Evolutionary conservation across 306 rosid genomes (phyloP).

Genomic region (Cicer chorassanicum): DNA sequence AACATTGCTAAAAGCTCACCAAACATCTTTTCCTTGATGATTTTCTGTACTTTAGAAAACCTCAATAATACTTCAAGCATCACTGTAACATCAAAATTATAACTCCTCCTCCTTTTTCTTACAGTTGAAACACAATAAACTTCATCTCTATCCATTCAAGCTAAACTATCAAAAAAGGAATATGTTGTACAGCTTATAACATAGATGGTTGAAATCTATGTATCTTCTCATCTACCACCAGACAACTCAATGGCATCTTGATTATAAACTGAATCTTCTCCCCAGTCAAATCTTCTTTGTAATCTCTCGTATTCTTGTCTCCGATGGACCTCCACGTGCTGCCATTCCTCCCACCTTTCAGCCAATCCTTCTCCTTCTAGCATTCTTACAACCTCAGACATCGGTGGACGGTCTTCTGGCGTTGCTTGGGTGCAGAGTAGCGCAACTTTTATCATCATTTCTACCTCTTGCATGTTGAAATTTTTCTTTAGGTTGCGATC

Average conservation of each 20-base stretch:
- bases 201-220: constrained; percentile 12
- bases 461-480: constrained; percentile 81
- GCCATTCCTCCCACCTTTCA: constrained; percentile 99
- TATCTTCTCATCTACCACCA: constrained; percentile 76
- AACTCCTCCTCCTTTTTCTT: constrained; percentile 15
- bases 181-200: constrained; percentile 29
- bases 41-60: neutral
- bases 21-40: constrained; percentile 26
- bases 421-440: constrained; percentile 93
- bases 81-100: constrained; percentile 28
- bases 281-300: constrained; percentile 97
- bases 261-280: constrained; percentile 86
- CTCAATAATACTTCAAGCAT: constrained; percentile 1
- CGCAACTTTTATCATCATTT: constrained; percentile 94
- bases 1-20: constrained; percentile 17
- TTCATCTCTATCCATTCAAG: constrained; percentile 37
- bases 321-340: constrained; percentile 82
- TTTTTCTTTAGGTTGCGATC: constrained; percentile 69
- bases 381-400: constrained; percentile 98
- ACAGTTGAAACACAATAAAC: constrained; percentile 42
- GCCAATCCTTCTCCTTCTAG: constrained; percentile 99
- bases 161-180: constrained; percentile 50
- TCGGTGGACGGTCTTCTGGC: constrained; percentile 91
- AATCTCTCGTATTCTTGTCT: constrained; percentile 88
- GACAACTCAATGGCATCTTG: constrained; percentile 95